Conservation (phyloP, 2,329 filamentous ascomycete species). For the Arthrinium phaeospermum region DNA sequence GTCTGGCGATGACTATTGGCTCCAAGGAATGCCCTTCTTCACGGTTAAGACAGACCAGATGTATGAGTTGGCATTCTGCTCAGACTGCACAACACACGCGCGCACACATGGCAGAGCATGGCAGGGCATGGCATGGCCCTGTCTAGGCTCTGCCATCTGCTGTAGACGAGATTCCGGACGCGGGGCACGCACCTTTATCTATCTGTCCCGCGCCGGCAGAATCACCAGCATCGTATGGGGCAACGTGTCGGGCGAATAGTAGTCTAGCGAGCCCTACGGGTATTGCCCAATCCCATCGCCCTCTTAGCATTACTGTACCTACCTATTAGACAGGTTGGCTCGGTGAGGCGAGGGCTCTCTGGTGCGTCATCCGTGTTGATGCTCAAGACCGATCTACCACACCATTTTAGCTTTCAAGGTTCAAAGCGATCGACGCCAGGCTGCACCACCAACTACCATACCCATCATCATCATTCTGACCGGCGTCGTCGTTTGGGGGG, state of each 20-base stretch:
- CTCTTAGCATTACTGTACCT: not conserved
- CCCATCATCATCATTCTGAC: not conserved
- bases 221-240: not conserved
- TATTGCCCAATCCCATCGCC: not conserved
- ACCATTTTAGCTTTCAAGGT: conserved; percentile 7
- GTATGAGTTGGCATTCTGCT: conserved; percentile 2
- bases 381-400: not conserved
- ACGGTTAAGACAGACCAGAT: not conserved
- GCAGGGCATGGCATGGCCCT: not conserved
- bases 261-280: conserved; percentile 9
- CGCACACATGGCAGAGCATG: not conserved
- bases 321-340: not conserved
- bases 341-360: not conserved
- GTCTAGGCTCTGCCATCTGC: not conserved
- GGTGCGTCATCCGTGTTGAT: conserved; percentile 2
- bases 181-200: not conserved
- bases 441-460: not conserved
- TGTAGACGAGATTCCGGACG: not conserved
- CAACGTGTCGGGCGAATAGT: conserved; percentile 9
- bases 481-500: not conserved
- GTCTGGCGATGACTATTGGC: conserved; percentile 15
- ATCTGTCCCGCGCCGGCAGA: conserved; percentile 9
- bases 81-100: conserved; percentile 2
- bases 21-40: not conserved
- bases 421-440: not conserved